phyloP scores from a whole-genome alignment of 495 filamentous ascomycete genomes.

The Daldinia concentrica region DNA sequence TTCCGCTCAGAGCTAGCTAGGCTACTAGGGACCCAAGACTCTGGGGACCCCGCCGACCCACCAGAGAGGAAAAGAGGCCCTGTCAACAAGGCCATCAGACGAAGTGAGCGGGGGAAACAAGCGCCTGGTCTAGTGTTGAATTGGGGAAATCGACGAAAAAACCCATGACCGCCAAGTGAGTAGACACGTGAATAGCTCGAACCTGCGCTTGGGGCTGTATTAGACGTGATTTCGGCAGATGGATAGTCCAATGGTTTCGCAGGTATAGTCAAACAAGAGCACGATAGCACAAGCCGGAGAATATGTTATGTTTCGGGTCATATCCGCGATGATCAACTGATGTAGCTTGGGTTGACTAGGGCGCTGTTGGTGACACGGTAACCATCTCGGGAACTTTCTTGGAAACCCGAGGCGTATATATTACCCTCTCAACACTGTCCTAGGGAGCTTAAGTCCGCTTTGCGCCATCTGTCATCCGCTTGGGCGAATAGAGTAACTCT shows the following conservation, averaged over 20 bases:
- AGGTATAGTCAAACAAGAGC: conserved; percentile 32
- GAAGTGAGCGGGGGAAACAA: conserved; percentile 31
- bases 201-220: conserved; percentile 25
- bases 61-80: conserved; percentile 16
- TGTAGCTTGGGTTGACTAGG: conserved; percentile 15
- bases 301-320: conserved; percentile 39
- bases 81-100: conserved; percentile 20
- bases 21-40: conserved; percentile 30
- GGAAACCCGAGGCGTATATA: conserved; percentile 25
- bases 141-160: conserved; percentile 30
- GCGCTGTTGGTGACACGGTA: conserved; percentile 29
- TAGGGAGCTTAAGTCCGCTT: background rate
- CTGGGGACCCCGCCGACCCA: conserved; percentile 41
- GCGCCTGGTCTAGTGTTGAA: conserved; percentile 28
- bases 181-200: conserved; percentile 41
- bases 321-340: conserved; percentile 35
- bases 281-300: conserved; percentile 29
- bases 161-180: conserved; percentile 39
- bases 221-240: conserved; percentile 43
- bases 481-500: conserved; percentile 13
- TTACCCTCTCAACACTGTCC: conserved; percentile 13
- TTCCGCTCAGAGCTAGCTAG: conserved; percentile 17
- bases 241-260: conserved; percentile 39
- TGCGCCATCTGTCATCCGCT: conserved; percentile 4
- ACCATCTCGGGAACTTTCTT: conserved; percentile 34